phyloP scores from a whole-genome alignment of 345 rosid genomes.

The Populus nigra region DNA sequence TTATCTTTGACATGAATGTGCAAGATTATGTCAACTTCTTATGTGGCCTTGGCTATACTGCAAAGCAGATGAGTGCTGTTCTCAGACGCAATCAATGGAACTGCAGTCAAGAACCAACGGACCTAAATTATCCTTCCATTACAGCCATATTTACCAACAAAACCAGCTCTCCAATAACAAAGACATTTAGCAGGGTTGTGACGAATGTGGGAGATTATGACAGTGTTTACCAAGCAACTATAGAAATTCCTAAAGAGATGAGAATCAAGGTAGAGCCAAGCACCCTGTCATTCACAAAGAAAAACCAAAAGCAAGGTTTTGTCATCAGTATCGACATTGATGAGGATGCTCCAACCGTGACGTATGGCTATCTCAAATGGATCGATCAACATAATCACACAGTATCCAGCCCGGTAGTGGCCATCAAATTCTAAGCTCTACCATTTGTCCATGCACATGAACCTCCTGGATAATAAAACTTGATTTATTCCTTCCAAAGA shows the following conservation, averaged over 20 bases:
- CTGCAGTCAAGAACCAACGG: slow-evolving; percentile 23
- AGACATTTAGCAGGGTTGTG: slow-evolving; percentile 10
- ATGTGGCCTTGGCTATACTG: slow-evolving; percentile 33
- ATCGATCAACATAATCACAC: slow-evolving; percentile 33
- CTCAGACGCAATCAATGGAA: slow-evolving; percentile 33
- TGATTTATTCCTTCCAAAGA: too few relatives aligned
- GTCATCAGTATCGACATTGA: slow-evolving; percentile 12
- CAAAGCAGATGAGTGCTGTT: slow-evolving; percentile 37
- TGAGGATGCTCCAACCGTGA: slow-evolving; percentile 7
- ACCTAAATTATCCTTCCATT: slow-evolving; percentile 42
- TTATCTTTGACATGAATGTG: slow-evolving; percentile 32
- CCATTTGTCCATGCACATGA: background rate
- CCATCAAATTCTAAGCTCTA: slow-evolving; percentile 1
- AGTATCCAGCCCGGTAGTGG: slow-evolving; percentile 44
- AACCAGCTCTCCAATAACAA: background rate
- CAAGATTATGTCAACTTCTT: slow-evolving; percentile 42
- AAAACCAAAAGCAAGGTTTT: slow-evolving; percentile 5
- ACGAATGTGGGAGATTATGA: slow-evolving; percentile 23
- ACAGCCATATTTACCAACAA: slow-evolving; percentile 2
- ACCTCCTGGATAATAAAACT: too few relatives aligned
- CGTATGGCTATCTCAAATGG: slow-evolving; percentile 41
- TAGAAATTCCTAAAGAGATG: slow-evolving; percentile 9
- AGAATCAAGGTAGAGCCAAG: slow-evolving; percentile 4
- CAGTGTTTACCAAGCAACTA: slow-evolving; percentile 6
- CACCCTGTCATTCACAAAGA: background rate